Evolutionary conservation across 352 stramenopile genomes (phyloP).

Genomic region (Phytophthora crassamura): DNA sequence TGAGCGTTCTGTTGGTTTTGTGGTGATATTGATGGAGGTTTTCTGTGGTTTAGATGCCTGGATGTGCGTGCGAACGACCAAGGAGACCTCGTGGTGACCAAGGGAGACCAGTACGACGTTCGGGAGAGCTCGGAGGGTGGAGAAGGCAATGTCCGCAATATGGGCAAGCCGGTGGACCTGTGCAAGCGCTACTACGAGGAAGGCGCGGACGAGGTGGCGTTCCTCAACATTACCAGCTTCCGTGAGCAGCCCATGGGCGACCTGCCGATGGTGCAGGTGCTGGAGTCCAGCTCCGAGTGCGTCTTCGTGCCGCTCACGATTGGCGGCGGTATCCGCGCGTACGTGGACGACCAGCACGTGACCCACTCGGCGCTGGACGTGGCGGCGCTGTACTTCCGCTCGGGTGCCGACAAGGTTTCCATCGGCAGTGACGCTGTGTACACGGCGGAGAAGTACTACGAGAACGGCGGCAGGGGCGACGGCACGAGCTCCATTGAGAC

Average conservation of each 20-base stretch:
- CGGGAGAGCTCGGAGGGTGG: conserved; percentile 83
- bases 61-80: conserved; percentile 97
- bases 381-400: conserved; percentile 96
- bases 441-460: conserved; percentile 92
- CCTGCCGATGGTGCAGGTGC: conserved; percentile 96
- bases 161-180: conserved; percentile 97
- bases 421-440: conserved; percentile 98
- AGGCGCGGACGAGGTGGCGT: conserved; percentile 96
- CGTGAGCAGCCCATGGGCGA: conserved; percentile 96
- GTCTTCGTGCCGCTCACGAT: conserved; percentile 99
- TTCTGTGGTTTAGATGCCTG: conserved; percentile 74
- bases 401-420: conserved; percentile 98
- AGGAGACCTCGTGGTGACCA: conserved; percentile 98
- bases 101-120: conserved; percentile 99
- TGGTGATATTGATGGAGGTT: conserved; percentile 6
- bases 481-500: conserved; percentile 94
- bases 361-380: conserved; percentile 95
- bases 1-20: conserved; percentile 3
- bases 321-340: conserved; percentile 97
- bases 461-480: conserved; percentile 70
- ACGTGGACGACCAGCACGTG: conserved; percentile 91
- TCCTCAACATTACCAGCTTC: conserved; percentile 99
- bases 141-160: conserved; percentile 94
- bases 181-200: conserved; percentile 97
- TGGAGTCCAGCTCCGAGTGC: conserved; percentile 94